Base-by-base conservation (phyloP, 176 grass and related monocot genomes). In the Lolium rigidum region DNA sequence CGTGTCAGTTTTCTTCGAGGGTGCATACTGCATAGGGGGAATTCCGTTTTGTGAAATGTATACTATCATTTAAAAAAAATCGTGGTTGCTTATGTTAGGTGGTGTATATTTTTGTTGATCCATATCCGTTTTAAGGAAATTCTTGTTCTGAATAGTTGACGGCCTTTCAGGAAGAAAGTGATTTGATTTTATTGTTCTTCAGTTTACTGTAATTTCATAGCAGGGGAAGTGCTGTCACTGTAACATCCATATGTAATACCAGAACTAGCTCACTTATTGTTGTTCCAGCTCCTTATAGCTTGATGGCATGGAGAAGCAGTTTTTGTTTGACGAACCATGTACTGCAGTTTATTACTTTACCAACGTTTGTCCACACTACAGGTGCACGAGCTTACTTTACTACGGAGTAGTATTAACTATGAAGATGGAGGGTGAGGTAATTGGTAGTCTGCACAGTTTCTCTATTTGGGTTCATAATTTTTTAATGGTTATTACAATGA, bases 231-330 rank as follows among this genome's bases (percentile, higher is more conserved):
- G 28, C 31, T 67, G 14, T 37, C 64, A 50, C 12, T 5, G 6
- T 37, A 28, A 50, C 12, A 9, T 50, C 21, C 46, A 14, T 52
- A 51, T 75, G 47, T 75, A 22, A 10, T 51, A 75, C 24, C 3
- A 25, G 70, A 15, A 75, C 22, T 51, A 75, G 46, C 47, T 75
- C 15, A 26, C 72, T 10, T 55, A 6, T 56, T n/a, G 28, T 57
- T 77, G n/a, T 57, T 77, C 74, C 25, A 77, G n/a, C 10, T 73
- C 26, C 74, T 77, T 77, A 56, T 77, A 59, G 35, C 35, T 37
- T 59, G 35, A 78, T 59, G 54, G 9, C 31, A 59, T 22, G 76
- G 22, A 3, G 18, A 15, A 43, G 41, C 41, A 43, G 41, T 43
- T 43, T 43, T 43, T 3, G 31, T 43, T 43, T 43, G 4, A 43